Base-by-base conservation (phyloP, 345 rosid species). In the Brassica nigra region DNA sequence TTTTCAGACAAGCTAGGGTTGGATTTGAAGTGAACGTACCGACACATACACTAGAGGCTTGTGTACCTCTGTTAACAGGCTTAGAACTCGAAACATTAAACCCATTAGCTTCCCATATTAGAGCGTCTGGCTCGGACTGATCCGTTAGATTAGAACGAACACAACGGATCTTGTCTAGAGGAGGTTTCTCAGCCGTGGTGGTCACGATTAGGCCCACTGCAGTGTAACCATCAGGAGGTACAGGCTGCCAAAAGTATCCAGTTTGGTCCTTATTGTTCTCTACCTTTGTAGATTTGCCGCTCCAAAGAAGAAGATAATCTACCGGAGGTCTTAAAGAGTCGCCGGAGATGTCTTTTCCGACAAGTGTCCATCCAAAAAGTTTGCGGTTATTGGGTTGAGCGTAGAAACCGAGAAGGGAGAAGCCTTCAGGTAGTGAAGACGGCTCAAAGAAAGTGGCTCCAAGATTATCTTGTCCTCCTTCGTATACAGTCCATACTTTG, bases 301-400 rank as follows among this genome's bases (percentile, higher is more conserved):
- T 91, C 92, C 92, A 92, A 62, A 91, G 89, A 71, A 95, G 94
- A 79, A 83, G 83, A 83, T 90, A 95, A 80, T 92, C 99, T 1
- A 83, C 44, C 2, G 99, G 99, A 61, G 76, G 66, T 44, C 67
- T 78, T 30, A 95, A 69, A 57, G 82, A 33, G 59, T 74, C 68
- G 1, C 39, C 74, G 0, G 82, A 57, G 1, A 74, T 70, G 27
- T 88, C 92, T 83, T 86, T 88, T 2, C 81, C 97, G 0, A 76
- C 91, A 31, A 95, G 90, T 71, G 85, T 84, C 92, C 89, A 87
- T 6, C 91, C 93, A 18, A 68, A 83, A 59, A 89, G 89, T 30
- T 44, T 71, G 5, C 64, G 82, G 55, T 85, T 87, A 86, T 92
- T 92, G 1, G 97, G 88, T 54, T 92, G 97, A 39, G 79, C 85